Base-by-base conservation (phyloP, 192 early-diverging fungal species). In the Diversispora eburnea region DNA sequence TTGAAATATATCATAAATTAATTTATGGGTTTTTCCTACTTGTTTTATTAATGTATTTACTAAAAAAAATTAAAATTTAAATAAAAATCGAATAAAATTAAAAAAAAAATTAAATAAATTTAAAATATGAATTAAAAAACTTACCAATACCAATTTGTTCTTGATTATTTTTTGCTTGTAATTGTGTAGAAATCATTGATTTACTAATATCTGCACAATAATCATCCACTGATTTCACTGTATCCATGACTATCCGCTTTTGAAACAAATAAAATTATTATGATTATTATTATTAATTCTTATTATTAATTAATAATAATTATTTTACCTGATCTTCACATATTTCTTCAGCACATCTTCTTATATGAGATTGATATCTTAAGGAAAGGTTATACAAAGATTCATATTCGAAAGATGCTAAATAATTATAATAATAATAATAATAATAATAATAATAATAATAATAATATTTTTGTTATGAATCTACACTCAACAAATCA, bases 291-390 rank as follows among this genome's bases (percentile, higher is more conserved):
- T 7, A 20, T 46, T 3, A 58, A 19, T 39, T 45, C 45, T 22
- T 5, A 41, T n/a, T n/a, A 42, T 15, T 17, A 54, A 54, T 33
- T 3, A 13, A 54, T 10, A 68, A 54, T 42, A 5, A 0, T 25
- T 10, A 25, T 39, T 20, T 73, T 64, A 73, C 72, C 49, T 73
- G 72, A 19, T 73, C 72, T 52, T 73, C 72, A n/a, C 71, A 73
- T 22, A 73, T 73, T 62, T 73, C 71, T 61, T 73, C 59, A 42
- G 22, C 71, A 19, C 59, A 73, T 62, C 33, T 56, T 25, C 46
- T 56, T 46, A 73, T 62, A 49, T 33, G 59, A 19, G 71, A 52
- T 58, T 73, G 71, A 52, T 59, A 73, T 10, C 22, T 60, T 39
- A 22, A 33, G 9, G 60, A 33, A 46, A 60, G 19, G 33, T 73